phyloP scores from a whole-genome alignment of 306 rosid genomes.

The Medicago ruthenica region DNA sequence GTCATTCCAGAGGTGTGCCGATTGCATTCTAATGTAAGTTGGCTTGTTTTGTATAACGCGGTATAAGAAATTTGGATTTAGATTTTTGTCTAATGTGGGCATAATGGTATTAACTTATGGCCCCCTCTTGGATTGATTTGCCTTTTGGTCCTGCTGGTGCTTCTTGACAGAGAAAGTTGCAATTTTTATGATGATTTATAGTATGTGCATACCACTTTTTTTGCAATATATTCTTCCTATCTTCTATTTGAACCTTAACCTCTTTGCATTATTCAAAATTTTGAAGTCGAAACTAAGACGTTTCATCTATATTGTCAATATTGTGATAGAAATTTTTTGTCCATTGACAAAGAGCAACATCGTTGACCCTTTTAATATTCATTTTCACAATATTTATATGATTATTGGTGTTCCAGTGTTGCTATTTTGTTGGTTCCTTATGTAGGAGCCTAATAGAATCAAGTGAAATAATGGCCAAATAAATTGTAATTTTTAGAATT shows the following conservation, averaged over 20 bases:
- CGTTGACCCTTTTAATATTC: slow-evolving; percentile 10
- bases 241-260: no score
- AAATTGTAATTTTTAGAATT: slow-evolving; percentile 19
- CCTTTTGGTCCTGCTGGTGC: slow-evolving; percentile 36
- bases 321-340: not conserved
- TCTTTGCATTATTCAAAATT: no score
- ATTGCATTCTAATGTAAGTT: slow-evolving; percentile 74
- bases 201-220: not conserved
- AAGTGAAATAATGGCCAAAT: slow-evolving; percentile 12
- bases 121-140: slow-evolving; percentile 9
- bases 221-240: not conserved
- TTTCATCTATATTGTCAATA: not conserved
- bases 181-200: slow-evolving; percentile 21
- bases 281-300: no score
- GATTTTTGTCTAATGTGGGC: slow-evolving; percentile 16
- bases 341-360: not conserved
- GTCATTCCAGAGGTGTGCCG: slow-evolving; percentile 93
- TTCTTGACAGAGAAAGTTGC: slow-evolving; percentile 50
- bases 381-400: not conserved
- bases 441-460: no score
- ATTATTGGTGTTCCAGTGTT: not conserved
- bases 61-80: slow-evolving; percentile 36
- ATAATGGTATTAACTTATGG: not conserved
- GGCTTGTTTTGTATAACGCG: slow-evolving; percentile 36
- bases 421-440: no score